Base-by-base conservation (phyloP, 2,329 filamentous ascomycete genomes). In the Remersonia thermophila region DNA sequence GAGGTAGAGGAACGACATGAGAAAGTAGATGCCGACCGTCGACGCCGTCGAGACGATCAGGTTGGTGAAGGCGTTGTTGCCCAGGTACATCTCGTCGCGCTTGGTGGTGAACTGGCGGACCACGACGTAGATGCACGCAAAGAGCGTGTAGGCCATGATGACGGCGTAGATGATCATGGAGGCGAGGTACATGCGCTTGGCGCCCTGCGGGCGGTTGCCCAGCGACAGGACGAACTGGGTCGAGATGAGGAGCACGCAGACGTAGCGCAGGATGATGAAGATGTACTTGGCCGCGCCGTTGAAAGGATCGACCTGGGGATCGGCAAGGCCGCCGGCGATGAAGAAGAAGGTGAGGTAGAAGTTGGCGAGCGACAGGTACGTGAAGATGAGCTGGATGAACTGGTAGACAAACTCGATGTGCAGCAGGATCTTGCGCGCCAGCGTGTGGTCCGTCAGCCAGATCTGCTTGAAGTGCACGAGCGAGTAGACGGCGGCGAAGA, bases 341-440 rank as follows among this genome's bases (percentile, higher is more conserved):
- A 98, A 98, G 71, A 87, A 98, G 63, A 98, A 98, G 39, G 87
- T 93, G 35, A 98, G 77, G 59, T 96, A 98, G 68, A 96, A 98
- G 66, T 98, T 98, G 58, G 89, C 87, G 28, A 98, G 76, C 9
- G 89, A 94, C 66, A 98, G 96, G 66, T 85, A 98, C 31, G 91
- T 98, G 65, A 98, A 98, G 42, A 93, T 59, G 11, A 98, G 74
- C 53, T 86, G 83, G 48, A 96, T 71, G 55, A 93, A 80, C 57
- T 98, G 91, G 59, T 98, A 98, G 48, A 94, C 59, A 55, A 95
- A 95, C 57, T 98, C 91, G 49, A 96, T 76, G 58, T 95, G 87
- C 35, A 98, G 73, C 25, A 98, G 71, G 16, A 93, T 70, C 61
- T 98, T 98, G 48, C 91, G 82, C 27, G 77, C 71, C 15, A 96